Evolutionary conservation across 495 filamentous ascomycete genomes (phyloP).

Genomic region (Glutinoglossum americanum): DNA sequence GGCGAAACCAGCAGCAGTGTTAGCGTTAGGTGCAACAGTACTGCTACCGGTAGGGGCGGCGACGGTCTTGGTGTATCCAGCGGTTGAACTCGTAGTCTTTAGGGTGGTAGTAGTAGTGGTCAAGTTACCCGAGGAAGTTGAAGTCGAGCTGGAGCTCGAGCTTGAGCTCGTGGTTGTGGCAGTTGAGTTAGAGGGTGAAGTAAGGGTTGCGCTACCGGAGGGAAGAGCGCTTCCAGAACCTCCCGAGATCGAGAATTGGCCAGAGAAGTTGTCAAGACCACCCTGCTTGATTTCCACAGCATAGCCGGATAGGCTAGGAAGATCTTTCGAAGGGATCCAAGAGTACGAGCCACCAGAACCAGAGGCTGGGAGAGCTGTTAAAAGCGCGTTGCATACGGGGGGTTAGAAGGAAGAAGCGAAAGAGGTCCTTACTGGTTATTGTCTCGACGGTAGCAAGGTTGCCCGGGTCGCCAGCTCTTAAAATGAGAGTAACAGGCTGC

Average conservation of each 20-base stretch:
- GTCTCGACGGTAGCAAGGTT: constrained; percentile 5
- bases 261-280: constrained; percentile 16
- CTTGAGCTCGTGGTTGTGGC: background rate
- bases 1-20: constrained; percentile 7
- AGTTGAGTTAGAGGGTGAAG: background rate
- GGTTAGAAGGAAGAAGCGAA: background rate
- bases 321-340: constrained; percentile 5
- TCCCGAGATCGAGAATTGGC: constrained; percentile 14
- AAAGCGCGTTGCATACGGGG: background rate
- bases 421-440: constrained; percentile 6
- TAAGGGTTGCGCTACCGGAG: constrained; percentile 2
- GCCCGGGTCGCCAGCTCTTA: constrained; percentile 5
- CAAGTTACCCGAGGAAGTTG: background rate
- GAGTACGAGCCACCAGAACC: constrained; percentile 7
- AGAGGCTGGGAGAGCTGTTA: background rate
- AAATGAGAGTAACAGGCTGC: constrained; percentile 7
- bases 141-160: constrained; percentile 1
- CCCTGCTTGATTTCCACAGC: constrained; percentile 13
- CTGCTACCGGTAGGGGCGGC: background rate
- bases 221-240: constrained; percentile 5
- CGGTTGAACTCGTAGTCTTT: background rate
- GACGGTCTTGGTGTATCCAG: background rate
- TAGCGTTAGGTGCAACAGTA: constrained; percentile 5
- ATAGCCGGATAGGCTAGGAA: constrained; percentile 6
- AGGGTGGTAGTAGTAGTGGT: background rate